Percentiles rank a stretch among this genome's conserved stretches.
phyloP scores from a whole-genome alignment of 2,329 filamentous ascomycete genomes.

The Colletotrichum destructivum region DNA sequence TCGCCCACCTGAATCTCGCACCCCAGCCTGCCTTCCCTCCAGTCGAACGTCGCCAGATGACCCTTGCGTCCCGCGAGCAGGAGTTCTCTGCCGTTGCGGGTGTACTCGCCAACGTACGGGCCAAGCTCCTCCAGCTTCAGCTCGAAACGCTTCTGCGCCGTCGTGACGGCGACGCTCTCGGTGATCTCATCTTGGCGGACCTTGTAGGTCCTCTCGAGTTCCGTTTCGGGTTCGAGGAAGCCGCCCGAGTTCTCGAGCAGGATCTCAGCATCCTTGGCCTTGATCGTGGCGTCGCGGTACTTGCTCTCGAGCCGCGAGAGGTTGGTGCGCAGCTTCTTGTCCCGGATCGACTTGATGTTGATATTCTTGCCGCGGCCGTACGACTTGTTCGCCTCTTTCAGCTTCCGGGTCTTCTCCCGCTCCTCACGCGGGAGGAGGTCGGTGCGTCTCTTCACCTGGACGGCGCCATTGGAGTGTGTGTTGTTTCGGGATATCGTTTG shows the following conservation, averaged over 20 bases:
- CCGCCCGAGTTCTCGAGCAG: slow-evolving; percentile 88
- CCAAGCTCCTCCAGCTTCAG: slow-evolving; percentile 86
- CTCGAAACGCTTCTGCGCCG: slow-evolving; percentile 94
- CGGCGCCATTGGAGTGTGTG: slow-evolving; percentile 67
- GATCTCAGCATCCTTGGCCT: slow-evolving; percentile 96
- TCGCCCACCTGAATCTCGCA: slow-evolving; percentile 94
- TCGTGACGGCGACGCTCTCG: slow-evolving; percentile 81
- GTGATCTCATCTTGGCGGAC: slow-evolving; percentile 91
- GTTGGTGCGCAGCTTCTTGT: slow-evolving; percentile 91
- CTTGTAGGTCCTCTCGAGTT: slow-evolving; percentile 93
- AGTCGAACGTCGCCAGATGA: slow-evolving; percentile 97
- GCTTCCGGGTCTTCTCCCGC: slow-evolving; percentile 65
- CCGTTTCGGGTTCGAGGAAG: slow-evolving; percentile 89
- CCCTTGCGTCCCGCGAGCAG: slow-evolving; percentile 91
- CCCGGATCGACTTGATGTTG: slow-evolving; percentile 80
- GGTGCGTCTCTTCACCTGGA: slow-evolving; percentile 65
- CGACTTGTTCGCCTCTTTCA: slow-evolving; percentile 76
- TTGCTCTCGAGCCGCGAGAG: slow-evolving; percentile 85
- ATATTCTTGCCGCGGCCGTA: slow-evolving; percentile 90
- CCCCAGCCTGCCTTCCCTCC: slow-evolving; percentile 90
- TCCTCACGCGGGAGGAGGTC: slow-evolving; percentile 68
- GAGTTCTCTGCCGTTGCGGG: slow-evolving; percentile 88
- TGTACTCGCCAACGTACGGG: slow-evolving; percentile 91
- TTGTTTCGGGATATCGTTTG: slow-evolving; percentile 53
- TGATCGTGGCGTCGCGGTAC: slow-evolving; percentile 84